Conservation (phyloP, 139 green algal genomes). For the Coccomyxa sp. region DNA sequence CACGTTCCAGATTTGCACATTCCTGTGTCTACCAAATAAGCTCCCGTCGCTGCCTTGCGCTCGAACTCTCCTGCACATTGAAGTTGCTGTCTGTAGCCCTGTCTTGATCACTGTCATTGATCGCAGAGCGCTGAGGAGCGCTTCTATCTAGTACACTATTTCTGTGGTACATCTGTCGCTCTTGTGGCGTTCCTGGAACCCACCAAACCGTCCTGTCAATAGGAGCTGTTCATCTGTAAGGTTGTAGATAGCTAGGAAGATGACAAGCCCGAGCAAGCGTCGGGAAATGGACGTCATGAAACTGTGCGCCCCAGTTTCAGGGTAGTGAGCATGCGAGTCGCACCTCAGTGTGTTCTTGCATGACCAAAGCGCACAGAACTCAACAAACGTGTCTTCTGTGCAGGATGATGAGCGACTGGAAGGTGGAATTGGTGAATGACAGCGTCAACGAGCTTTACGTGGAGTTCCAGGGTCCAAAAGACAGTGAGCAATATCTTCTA, state of each 20-base stretch:
- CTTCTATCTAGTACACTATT: too few relatives aligned
- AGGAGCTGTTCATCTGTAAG: too few relatives aligned
- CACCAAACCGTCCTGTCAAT: too few relatives aligned
- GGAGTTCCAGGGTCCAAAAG: constrained; percentile 82
- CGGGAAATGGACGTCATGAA: constrained; percentile 91
- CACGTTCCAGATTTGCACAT: too few relatives aligned
- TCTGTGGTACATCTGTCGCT: too few relatives aligned
- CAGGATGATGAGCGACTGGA: constrained; percentile 97
- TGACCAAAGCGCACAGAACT: too few relatives aligned
- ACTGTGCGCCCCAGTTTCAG: constrained; percentile 56
- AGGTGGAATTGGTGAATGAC: constrained; percentile 94
- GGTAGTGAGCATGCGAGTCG: not conserved
- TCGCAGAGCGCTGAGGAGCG: too few relatives aligned
- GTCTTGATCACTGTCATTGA: too few relatives aligned
- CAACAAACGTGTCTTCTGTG: not conserved
- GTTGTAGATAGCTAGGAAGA: not conserved
- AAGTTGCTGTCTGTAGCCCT: too few relatives aligned
- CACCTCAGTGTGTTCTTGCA: not conserved
- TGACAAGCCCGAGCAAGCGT: constrained; percentile 42
- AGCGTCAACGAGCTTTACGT: constrained; percentile 93
- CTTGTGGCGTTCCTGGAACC: too few relatives aligned
- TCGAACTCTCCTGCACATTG: too few relatives aligned
- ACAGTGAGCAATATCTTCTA: constrained; percentile 49
- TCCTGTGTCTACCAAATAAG: not conserved
- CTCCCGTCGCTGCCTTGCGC: too few relatives aligned